Evolutionary conservation across 768 basidiomycete species (phyloP), one percentile per base, ranked within the genome.

Genomic region (Phylloporus arenicola): DNA sequence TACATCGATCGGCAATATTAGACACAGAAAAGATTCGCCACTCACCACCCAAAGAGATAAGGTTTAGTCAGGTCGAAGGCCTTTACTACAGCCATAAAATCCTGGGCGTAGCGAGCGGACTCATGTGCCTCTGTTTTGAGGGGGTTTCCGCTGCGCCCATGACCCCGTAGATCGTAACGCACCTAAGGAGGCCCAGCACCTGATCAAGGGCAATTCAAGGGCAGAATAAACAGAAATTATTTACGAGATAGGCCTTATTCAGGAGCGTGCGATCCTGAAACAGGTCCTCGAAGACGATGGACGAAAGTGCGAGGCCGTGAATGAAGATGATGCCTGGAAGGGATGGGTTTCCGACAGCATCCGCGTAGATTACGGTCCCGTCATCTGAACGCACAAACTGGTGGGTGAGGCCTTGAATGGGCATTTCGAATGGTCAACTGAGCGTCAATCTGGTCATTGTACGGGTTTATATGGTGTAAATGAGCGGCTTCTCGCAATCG

Each of bases 121-220:
- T 48, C 46, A 10, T 52, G 51, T 22, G 49, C 49, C 10, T 39
- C 38, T 22, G 25, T 6, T 13, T 50, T 25, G 35, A 45, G 35
- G 2, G 49, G 49, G 17, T 50, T 50, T 35, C 49, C 49, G 24
- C 49, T 50, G 14, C 49, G 31, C 10, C 49, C 51, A 27, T 52
- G 51, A 19, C 51, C 51, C 9, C 51, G 51, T 22, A 52, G 14
- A 25, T 52, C 51, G 40, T 52, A 52, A 29, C 51, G 41, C 4
- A 52, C 51, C 51, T 48, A 8, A 16, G 35, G 2, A 8, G 12
- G 19, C 12, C 37, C 17, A 22, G 22, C 16, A 30, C 3, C 13
- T 25, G 11, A 31, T 34, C 9, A 16, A n/a, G 6, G 43, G 9
- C 24, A n/a, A n/a, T n/a, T n/a, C n/a, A 12, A 38, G 20, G 17